A percentile compares a stretch with the other conserved stretches of the same genome.
phyloP scores from a whole-genome alignment of 148 eudicot species.

The Simmondsia chinensis region DNA sequence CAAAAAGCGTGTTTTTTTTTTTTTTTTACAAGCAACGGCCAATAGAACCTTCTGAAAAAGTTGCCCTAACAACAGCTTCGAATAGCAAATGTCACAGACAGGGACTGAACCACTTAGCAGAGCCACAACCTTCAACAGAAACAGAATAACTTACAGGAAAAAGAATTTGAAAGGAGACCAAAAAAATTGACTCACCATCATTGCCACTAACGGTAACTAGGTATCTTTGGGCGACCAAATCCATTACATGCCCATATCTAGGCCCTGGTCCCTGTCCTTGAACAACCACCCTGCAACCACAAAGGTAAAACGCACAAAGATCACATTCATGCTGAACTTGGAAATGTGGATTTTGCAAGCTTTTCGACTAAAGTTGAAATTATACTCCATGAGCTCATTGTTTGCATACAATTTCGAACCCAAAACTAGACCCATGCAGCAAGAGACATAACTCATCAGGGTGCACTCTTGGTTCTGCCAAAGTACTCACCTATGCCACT shows the following conservation, averaged over 20 bases:
- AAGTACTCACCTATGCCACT: conserved; percentile 79
- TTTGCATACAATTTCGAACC: too few relatives aligned
- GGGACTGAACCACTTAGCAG: too few relatives aligned
- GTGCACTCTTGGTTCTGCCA: too few relatives aligned
- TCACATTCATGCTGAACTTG: conserved; percentile 2
- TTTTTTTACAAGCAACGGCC: too few relatives aligned
- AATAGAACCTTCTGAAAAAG: too few relatives aligned
- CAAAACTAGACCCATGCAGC: not conserved
- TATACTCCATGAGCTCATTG: too few relatives aligned
- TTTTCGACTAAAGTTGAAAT: not conserved
- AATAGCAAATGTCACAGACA: too few relatives aligned
- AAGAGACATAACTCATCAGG: not conserved
- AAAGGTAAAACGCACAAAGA: too few relatives aligned
- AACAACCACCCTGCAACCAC: conserved; percentile 67
- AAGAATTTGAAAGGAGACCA: not conserved
- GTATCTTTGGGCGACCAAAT: conserved; percentile 84
- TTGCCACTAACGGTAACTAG: conserved; percentile 89
- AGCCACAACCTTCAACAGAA: too few relatives aligned
- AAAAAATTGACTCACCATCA: conserved; percentile 55
- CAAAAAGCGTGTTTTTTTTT: too few relatives aligned
- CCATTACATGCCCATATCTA: conserved; percentile 96
- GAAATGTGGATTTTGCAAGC: not conserved
- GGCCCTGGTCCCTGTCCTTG: conserved; percentile 98
- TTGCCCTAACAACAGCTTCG: too few relatives aligned
- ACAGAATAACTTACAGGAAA: too few relatives aligned